Evolutionary conservation across 169 alveolate species (phyloP).

Genomic region (Plasmodium gonderi): DNA sequence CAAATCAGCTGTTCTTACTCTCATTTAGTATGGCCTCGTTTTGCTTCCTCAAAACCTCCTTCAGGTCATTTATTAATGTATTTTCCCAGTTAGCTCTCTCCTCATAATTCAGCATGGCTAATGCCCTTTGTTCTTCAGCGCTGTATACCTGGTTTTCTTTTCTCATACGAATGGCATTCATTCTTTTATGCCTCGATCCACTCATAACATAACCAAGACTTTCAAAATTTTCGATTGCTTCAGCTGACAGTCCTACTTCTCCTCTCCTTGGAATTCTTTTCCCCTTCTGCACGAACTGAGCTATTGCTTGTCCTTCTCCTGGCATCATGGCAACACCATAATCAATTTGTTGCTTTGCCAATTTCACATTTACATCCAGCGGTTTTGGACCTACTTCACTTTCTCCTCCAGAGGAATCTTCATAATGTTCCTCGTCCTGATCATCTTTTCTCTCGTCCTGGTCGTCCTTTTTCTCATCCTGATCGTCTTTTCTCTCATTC

Average conservation of each 20-base stretch:
- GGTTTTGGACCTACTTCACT: constrained; percentile 79
- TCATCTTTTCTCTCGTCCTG: neutral
- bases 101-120: constrained; percentile 86
- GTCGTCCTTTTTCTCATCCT: neutral
- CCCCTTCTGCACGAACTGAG: constrained; percentile 90
- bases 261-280: constrained; percentile 93
- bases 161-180: constrained; percentile 93
- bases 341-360: constrained; percentile 60
- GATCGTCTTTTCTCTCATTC: no score
- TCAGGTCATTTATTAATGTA: constrained; percentile 84
- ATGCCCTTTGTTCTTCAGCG: constrained; percentile 88
- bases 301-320: constrained; percentile 91
- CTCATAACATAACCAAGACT: constrained; percentile 94
- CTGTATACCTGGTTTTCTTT: constrained; percentile 89
- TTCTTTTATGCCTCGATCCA: constrained; percentile 89
- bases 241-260: constrained; percentile 94
- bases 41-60: constrained; percentile 80
- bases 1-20: neutral
- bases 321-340: constrained; percentile 78
- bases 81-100: constrained; percentile 85
- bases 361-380: constrained; percentile 52
- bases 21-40: constrained; percentile 72
- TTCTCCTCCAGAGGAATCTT: constrained; percentile 36
- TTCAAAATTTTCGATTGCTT: constrained; percentile 91
- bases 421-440: neutral